These are phyloP conservation scores for Mortierella sp. DNA, from an alignment of 371 early-diverging fungal species.

Conservation along the genomic window DNA sequence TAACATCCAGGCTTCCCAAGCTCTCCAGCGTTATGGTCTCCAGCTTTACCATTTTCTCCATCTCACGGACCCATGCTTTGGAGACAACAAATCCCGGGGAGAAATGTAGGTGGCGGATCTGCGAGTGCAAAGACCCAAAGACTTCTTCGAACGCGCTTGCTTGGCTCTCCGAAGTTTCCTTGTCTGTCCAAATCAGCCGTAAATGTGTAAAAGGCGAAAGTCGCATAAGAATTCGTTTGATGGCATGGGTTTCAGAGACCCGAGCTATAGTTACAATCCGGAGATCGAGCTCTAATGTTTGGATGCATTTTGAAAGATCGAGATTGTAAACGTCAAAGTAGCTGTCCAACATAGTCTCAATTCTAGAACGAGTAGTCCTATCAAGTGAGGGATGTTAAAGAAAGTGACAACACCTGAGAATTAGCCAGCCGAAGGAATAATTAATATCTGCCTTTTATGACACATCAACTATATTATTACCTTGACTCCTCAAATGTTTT, in stretches of 20 bases:
- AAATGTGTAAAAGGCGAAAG: slow-evolving; percentile 40
- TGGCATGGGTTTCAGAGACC: slow-evolving; percentile 18
- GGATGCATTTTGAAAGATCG: slow-evolving; percentile 40
- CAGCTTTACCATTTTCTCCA: slow-evolving; percentile 30
- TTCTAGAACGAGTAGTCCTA: slow-evolving; percentile 19
- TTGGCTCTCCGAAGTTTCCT: slow-evolving; percentile 19
- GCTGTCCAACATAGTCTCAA: slow-evolving; percentile 43
- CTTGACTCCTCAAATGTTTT: background rate
- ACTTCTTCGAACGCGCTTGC: slow-evolving; percentile 9
- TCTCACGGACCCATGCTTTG: slow-evolving; percentile 28
- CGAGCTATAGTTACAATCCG: slow-evolving; percentile 14
- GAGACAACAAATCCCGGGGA: slow-evolving; percentile 30
- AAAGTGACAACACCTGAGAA: slow-evolving; percentile 1
- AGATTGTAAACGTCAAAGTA: slow-evolving; percentile 34
- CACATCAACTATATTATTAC: background rate
- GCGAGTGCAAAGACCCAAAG: slow-evolving; percentile 18
- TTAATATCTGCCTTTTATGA: too few relatives aligned
- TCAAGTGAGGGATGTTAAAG: background rate
- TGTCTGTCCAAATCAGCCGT: slow-evolving; percentile 27
- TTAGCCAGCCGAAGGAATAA: background rate
- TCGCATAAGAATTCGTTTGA: slow-evolving; percentile 28
- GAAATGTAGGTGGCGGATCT: slow-evolving; percentile 34
- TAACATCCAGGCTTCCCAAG: slow-evolving; percentile 19
- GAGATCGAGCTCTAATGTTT: slow-evolving; percentile 41
- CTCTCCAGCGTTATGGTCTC: slow-evolving; percentile 29